phyloP scores from a whole-genome alignment of 441 rosid species.

The Biscutella laevigata region DNA sequence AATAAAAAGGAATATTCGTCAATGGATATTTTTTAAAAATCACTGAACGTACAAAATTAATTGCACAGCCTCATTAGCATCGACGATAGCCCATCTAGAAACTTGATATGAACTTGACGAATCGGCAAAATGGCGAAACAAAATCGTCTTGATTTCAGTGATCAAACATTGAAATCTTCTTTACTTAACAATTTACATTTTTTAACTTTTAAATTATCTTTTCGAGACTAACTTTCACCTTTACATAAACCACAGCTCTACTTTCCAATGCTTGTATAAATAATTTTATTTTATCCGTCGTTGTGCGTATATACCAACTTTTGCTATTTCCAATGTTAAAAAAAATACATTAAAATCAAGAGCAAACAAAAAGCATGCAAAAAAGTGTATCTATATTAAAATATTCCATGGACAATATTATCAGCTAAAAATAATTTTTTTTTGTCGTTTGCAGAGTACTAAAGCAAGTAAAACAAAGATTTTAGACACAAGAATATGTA shows the following conservation, averaged over 20 bases:
- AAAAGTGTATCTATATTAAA: not conserved
- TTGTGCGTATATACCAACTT: not conserved
- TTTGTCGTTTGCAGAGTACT: no score
- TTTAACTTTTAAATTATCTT: not conserved
- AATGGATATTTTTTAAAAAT: no score
- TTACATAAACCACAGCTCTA: constrained; percentile 14
- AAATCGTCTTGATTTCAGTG: constrained; percentile 23
- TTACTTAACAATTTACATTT: not conserved
- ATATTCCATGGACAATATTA: not conserved
- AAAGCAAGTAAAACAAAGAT: no score
- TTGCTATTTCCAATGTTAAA: constrained; percentile 9
- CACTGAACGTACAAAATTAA: no score
- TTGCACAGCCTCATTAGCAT: not conserved
- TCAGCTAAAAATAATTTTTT: no score
- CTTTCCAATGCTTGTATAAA: not conserved
- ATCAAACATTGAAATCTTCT: constrained; percentile 10
- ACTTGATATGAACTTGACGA: not conserved
- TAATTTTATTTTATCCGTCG: not conserved
- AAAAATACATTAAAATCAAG: not conserved
- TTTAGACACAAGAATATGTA: no score
- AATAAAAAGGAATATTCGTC: no score
- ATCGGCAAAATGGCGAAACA: constrained; percentile 11
- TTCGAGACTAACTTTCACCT: constrained; percentile 4
- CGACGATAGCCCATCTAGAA: not conserved
- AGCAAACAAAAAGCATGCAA: constrained; percentile 8